Base-by-base conservation (phyloP, 352 stramenopile species). In the Phytophthora pini region DNA sequence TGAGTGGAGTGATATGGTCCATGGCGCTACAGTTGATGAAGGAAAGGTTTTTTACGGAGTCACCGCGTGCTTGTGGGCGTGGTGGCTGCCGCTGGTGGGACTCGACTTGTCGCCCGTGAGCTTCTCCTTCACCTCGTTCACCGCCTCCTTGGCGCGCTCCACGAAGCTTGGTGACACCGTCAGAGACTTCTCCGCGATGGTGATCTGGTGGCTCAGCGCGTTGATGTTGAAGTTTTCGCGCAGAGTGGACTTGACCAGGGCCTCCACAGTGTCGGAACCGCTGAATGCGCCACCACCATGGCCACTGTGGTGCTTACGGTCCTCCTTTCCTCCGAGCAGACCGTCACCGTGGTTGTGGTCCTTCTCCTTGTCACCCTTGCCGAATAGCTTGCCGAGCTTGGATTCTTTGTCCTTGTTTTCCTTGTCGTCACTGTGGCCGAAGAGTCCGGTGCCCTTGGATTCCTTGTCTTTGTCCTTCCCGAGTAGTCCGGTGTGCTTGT, bases 141-240 rank as follows among this genome's bases (percentile, higher is more conserved):
- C 63, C n/a, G 40, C 45, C 29, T 72, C 57, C 39, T 68, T 72
- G 10, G 64, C 64, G n/a, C 57, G 64, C 39, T 72, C 50, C 26
- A 72, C 32, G 12, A 72, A 47, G 26, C 40, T 44, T 17, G 52
- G 52, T 17, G 51, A 72, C 26, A 45, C 11, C 36, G 52, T 29
- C 44, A 72, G 17, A 0, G 64, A 72, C 20, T 46, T 68, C 44
- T 72, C 64, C 2, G 57, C 34, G 36, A 52, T 29, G 4, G 50
- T 60, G 58, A 72, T 72, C 46, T 72, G 64, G 55, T 68, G 64
- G 29, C 49, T 62, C 32, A 72, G 40, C 3, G 64, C 31, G 38
- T 31, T 59, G 27, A 61, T 20, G 38, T 67, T 62, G 39, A 72
- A 72, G 36, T 61, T 53, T 22, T 72, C 54, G 31, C 45, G 52